Percentiles rank a stretch among this genome's conserved stretches.
These are phyloP conservation scores for Boletus tylopilopsis DNA, from an alignment of 768 basidiomycete species.

Conservation along the genomic window DNA sequence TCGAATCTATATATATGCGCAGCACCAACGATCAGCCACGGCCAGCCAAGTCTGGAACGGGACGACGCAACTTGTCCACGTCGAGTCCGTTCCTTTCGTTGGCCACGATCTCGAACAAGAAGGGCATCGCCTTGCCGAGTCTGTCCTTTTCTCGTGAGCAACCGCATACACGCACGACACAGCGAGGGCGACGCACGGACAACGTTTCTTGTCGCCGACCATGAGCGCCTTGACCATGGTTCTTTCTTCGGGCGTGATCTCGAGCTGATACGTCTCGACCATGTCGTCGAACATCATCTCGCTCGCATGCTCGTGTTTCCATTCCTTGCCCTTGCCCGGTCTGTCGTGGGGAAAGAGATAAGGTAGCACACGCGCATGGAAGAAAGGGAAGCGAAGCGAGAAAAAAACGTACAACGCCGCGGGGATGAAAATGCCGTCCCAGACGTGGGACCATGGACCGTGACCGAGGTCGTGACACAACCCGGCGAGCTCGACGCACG, in stretches of 20 bases:
- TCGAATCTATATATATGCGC: conserved; percentile 54
- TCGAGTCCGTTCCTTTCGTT: conserved; percentile 81
- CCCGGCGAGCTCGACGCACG: conserved; percentile 76
- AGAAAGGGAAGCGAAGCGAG: not conserved
- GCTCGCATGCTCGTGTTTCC: conserved; percentile 78
- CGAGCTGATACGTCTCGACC: conserved; percentile 51
- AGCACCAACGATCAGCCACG: too few relatives aligned
- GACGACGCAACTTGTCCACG: conserved; percentile 68
- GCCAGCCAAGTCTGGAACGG: too few relatives aligned
- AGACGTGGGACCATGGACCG: conserved; percentile 85
- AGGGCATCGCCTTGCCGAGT: conserved; percentile 52
- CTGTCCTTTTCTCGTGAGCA: conserved; percentile 7
- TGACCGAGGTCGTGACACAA: conserved; percentile 85
- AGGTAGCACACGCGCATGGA: not conserved
- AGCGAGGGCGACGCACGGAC: conserved; percentile 35
- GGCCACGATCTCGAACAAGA: conserved; percentile 82
- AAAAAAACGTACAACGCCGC: conserved; percentile 49
- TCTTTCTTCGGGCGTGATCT: conserved; percentile 46
- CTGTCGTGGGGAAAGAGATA: too few relatives aligned
- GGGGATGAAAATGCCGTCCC: conserved; percentile 74
- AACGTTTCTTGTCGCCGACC: conserved; percentile 51
- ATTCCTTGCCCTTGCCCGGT: conserved; percentile 36
- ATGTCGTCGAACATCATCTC: conserved; percentile 80
- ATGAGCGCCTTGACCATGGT: conserved; percentile 77
- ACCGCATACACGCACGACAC: not conserved